Evolutionary conservation across 2,329 filamentous ascomycete species (phyloP).

Genomic region (Dothistroma septosporum): DNA sequence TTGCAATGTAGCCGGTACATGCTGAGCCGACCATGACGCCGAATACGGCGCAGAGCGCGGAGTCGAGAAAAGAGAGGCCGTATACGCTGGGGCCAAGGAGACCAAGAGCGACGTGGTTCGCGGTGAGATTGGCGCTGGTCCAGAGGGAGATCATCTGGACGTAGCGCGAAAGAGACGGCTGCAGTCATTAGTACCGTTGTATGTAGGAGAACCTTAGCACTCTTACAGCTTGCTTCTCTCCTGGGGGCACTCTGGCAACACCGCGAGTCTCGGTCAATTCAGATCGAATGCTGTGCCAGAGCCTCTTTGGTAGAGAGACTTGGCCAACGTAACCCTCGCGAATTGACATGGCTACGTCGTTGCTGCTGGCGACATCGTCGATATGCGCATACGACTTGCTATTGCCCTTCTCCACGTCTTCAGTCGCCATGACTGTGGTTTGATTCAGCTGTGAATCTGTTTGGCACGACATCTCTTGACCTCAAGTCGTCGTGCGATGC

Average conservation of each 20-base stretch:
- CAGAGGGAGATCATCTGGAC: slow-evolving; percentile 22
- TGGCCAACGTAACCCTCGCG: not conserved
- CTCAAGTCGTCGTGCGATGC: not conserved
- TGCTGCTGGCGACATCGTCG: not conserved
- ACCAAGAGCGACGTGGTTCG: slow-evolving; percentile 42
- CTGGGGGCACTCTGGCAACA: slow-evolving; percentile 11
- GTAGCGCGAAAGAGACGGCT: slow-evolving; percentile 6
- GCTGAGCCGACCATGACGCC: slow-evolving; percentile 44
- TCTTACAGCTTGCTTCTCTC: slow-evolving; percentile 11
- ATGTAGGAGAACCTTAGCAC: not conserved
- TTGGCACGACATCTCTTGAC: not conserved
- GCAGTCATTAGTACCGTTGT: not conserved
- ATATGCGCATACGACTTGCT: not conserved
- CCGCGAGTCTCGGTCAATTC: slow-evolving; percentile 16
- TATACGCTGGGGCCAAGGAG: slow-evolving; percentile 42
- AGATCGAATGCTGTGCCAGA: slow-evolving; percentile 2
- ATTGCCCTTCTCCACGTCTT: not conserved
- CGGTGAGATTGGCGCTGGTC: slow-evolving; percentile 17
- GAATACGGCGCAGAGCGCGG: slow-evolving; percentile 45
- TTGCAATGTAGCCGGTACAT: slow-evolving; percentile 47
- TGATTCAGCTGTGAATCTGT: not conserved
- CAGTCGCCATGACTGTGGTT: not conserved
- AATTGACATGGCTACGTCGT: not conserved
- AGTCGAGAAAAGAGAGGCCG: slow-evolving; percentile 44
- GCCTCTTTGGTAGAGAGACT: not conserved